phyloP scores from a whole-genome alignment of 83 land plant species.

The Picea mariana region DNA sequence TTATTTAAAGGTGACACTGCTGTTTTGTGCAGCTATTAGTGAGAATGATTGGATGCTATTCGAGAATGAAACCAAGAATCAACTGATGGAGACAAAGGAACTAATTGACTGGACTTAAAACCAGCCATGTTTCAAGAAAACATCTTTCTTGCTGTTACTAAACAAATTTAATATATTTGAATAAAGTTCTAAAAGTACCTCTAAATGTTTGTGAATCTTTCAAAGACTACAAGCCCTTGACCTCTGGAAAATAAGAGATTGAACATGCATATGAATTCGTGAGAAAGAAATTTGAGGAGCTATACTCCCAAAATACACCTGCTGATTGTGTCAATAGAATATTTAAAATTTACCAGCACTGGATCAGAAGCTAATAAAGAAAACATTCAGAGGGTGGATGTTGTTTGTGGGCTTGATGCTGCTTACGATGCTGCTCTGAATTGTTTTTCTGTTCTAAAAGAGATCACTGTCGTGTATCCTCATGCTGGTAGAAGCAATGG shows the following conservation, averaged over 20 bases:
- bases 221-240: constrained; percentile 75
- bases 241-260: constrained; percentile 69
- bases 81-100: too few species aligned
- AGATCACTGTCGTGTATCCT: too few species aligned
- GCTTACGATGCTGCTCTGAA: too few species aligned
- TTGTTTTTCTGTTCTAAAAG: too few species aligned
- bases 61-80: too few species aligned
- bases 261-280: constrained; percentile 86
- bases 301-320: constrained; percentile 66
- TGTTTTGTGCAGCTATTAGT: constrained; percentile 93
- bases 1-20: constrained; percentile 96
- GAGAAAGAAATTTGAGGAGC: constrained; percentile 85
- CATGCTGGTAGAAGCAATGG: too few species aligned
- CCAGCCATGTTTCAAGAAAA: too few species aligned
- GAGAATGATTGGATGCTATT: constrained; percentile 40
- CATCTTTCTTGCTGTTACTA: too few species aligned
- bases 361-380: constrained; percentile 80
- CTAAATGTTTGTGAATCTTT: constrained; percentile 84
- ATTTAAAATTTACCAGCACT: constrained; percentile 85
- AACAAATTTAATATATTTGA: too few species aligned
- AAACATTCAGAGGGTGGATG: constrained; percentile 85
- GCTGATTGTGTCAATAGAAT: constrained; percentile 65
- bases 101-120: too few species aligned
- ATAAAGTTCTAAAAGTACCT: constrained; percentile 53
- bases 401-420: too few species aligned